Conservation (phyloP, 2,329 filamentous ascomycete genomes). For the Colletotrichum tofieldiae region DNA sequence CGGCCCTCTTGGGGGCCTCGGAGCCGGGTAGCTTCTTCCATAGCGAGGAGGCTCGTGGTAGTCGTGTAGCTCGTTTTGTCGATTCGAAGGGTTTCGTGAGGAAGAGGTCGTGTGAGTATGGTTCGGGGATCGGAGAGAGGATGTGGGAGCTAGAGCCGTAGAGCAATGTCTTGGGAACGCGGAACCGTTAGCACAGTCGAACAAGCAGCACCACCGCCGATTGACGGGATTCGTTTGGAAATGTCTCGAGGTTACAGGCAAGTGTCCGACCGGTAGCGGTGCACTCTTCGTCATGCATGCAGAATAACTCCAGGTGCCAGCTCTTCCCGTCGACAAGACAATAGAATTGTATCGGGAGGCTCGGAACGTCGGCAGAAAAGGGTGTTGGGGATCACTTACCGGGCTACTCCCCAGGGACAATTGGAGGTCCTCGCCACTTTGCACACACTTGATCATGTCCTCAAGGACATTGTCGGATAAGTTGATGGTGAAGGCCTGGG, state of each 20-base stretch:
- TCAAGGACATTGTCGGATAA: conserved; percentile 72
- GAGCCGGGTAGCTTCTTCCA: conserved; percentile 55
- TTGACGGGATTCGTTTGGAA: not conserved
- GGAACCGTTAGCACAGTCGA: conserved; percentile 27
- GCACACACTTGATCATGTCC: conserved; percentile 73
- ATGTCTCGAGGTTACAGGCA: not conserved
- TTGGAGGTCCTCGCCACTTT: conserved; percentile 70
- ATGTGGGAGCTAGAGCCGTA: conserved; percentile 68
- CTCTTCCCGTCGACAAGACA: conserved; percentile 27
- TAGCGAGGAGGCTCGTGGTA: conserved; percentile 68
- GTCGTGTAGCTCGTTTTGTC: conserved; percentile 61
- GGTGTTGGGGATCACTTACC: conserved; percentile 61
- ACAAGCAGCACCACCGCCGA: not conserved
- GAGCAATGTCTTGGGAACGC: conserved; percentile 63
- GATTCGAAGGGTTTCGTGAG: conserved; percentile 67
- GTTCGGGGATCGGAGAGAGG: conserved; percentile 61
- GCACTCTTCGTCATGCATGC: conserved; percentile 28
- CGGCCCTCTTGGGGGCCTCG: conserved; percentile 51
- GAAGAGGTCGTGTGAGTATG: conserved; percentile 70
- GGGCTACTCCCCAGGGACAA: conserved; percentile 72
- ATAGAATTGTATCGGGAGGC: conserved; percentile 18
- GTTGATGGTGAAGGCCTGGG: conserved; percentile 72
- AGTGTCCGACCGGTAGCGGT: conserved; percentile 21
- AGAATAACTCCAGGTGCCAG: not conserved
- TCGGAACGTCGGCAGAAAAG: conserved; percentile 9